phyloP scores from a whole-genome alignment of 2,329 filamentous ascomycete species.

The Exophiala sideris region DNA sequence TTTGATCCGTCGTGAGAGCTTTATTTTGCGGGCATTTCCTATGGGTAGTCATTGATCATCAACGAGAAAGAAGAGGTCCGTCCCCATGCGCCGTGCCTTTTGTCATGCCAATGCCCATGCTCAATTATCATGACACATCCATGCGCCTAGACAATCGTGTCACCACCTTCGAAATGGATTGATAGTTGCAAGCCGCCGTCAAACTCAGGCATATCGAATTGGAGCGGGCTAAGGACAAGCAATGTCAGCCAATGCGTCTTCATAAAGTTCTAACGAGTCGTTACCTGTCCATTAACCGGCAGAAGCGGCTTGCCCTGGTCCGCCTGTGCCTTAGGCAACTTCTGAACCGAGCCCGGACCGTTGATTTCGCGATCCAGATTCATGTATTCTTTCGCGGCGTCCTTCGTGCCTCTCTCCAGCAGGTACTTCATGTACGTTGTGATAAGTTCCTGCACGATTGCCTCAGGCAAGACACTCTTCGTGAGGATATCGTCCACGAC shows the following conservation, averaged over 20 bases:
- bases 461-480: constrained; percentile 66
- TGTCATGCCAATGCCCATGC: too few species aligned
- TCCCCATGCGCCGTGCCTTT: too few species aligned
- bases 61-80: too few species aligned
- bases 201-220: constrained; percentile 15
- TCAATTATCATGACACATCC: too few species aligned
- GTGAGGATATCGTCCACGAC: constrained; percentile 70
- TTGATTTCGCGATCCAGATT: constrained; percentile 81
- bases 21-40: too few species aligned
- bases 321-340: constrained; percentile 13
- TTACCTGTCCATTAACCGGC: constrained; percentile 22
- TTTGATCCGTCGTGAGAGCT: too few species aligned
- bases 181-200: too few species aligned
- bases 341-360: constrained; percentile 52
- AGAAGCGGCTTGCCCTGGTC: constrained; percentile 12
- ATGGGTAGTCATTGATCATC: too few species aligned
- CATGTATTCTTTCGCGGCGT: constrained; percentile 83
- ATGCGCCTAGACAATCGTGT: too few species aligned
- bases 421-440: constrained; percentile 79
- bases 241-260: neutral
- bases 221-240: constrained; percentile 9
- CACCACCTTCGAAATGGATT: too few species aligned
- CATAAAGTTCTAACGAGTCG: neutral
- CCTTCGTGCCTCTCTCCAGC: constrained; percentile 74
- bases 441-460: constrained; percentile 70